Evolutionary conservation across 345 rosid genomes (phyloP).

Genomic region (Corchorus capsularis): DNA sequence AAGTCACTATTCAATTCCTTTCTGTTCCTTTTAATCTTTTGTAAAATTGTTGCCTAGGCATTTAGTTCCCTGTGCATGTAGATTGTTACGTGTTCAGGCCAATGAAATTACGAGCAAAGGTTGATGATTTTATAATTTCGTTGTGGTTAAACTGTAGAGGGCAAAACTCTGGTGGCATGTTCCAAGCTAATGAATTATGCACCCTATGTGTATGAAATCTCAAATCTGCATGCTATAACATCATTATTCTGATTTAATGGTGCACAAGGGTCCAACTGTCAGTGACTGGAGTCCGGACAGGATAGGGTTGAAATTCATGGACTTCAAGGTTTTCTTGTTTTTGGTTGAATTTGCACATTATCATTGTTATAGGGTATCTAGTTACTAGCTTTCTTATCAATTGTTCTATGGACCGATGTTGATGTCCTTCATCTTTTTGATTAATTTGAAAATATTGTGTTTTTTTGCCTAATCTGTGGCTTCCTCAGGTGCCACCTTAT

Average conservation of each 20-base stretch:
- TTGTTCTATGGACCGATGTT: background rate
- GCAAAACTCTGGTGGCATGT: background rate
- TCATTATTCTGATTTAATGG: too few species aligned
- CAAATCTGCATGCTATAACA: background rate
- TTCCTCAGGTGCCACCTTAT: slow-evolving; percentile 72
- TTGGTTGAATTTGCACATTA: background rate
- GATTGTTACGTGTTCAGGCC: background rate
- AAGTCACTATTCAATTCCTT: slow-evolving; percentile 22
- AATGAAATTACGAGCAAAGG: background rate
- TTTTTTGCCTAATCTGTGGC: background rate
- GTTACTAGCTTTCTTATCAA: background rate
- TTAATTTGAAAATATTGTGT: background rate
- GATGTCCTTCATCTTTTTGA: background rate
- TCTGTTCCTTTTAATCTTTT: background rate
- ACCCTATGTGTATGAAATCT: background rate
- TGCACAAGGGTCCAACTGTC: too few species aligned
- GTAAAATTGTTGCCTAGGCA: background rate
- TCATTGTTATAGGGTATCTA: background rate
- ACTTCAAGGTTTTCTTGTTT: too few species aligned
- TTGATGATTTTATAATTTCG: background rate
- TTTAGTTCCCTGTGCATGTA: slow-evolving; percentile 4
- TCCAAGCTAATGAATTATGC: background rate
- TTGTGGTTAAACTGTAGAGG: background rate
- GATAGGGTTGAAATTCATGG: too few species aligned
- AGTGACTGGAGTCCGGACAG: too few species aligned